These are phyloP conservation scores for Trichothecium roseum DNA, from an alignment of 2,329 filamentous ascomycete species.

Conservation along the genomic window DNA sequence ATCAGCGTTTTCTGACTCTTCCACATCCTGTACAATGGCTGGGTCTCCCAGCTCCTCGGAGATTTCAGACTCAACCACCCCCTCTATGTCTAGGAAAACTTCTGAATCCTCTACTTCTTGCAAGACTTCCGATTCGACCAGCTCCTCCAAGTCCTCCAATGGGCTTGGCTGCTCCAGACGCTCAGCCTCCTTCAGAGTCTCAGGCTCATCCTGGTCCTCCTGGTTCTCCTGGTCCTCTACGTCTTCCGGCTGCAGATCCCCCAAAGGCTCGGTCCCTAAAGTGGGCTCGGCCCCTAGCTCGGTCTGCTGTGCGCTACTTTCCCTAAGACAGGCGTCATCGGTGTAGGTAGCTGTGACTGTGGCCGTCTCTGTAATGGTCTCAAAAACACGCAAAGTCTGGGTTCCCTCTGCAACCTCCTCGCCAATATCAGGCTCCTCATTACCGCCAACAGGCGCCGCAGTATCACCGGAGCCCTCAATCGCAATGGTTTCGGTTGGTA, in stretches of 20 bases:
- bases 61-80: neutral
- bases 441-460: no score
- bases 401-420: slow-evolving; percentile 10
- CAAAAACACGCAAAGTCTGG: slow-evolving; percentile 19
- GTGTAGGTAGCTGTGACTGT: slow-evolving; percentile 14
- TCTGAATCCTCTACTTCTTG: no score
- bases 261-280: neutral
- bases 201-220: neutral
- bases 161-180: neutral
- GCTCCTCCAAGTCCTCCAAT: neutral
- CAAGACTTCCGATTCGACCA: neutral
- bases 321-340: slow-evolving; percentile 4
- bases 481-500: no score
- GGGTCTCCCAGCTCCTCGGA: neutral
- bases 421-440: slow-evolving; percentile 13
- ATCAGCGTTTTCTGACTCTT: no score
- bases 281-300: slow-evolving; percentile 4
- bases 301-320: neutral
- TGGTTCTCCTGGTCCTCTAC: neutral
- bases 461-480: no score
- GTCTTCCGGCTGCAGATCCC: neutral
- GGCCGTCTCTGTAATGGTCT: slow-evolving; percentile 21
- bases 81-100: neutral
- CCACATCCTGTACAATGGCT: no score
- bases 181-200: neutral